A percentile compares a stretch with the other conserved stretches of the same genome.
These are phyloP conservation scores for Insectozyma bohioensis DNA, from an alignment of 1,139 yeast genomes.

Conservation along the genomic window DNA sequence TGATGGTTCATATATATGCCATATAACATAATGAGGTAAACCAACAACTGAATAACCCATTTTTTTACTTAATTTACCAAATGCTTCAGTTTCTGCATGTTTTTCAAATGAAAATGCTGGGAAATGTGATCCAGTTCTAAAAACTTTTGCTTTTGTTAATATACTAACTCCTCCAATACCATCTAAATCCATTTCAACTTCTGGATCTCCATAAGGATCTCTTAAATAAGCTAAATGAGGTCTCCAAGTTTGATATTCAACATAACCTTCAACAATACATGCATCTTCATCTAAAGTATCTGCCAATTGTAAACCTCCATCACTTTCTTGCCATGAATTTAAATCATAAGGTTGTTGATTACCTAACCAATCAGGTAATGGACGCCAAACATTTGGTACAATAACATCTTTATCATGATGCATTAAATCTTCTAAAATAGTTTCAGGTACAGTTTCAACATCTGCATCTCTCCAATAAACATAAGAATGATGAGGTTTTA, in stretches of 20 bases:
- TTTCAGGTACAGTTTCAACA: constrained; percentile 52
- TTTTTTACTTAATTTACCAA: constrained; percentile 78
- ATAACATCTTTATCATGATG: constrained; percentile 53
- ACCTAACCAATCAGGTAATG: constrained; percentile 86
- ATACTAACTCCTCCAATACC: constrained; percentile 93
- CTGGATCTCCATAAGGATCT: constrained; percentile 84
- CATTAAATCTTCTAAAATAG: constrained; percentile 54
- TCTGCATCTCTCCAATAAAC: constrained; percentile 61
- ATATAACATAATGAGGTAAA: constrained; percentile 83
- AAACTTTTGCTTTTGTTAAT: constrained; percentile 75
- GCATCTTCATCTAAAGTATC: constrained; percentile 79
- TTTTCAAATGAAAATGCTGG: constrained; percentile 89
- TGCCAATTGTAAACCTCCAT: constrained; percentile 79
- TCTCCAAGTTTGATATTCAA: constrained; percentile 91
- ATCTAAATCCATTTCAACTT: constrained; percentile 82
- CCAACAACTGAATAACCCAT: constrained; percentile 86
- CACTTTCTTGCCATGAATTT: constrained; percentile 89
- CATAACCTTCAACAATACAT: constrained; percentile 89
- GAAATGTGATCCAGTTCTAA: constrained; percentile 79
- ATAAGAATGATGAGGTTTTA: constrained; percentile 52
- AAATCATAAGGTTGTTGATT: constrained; percentile 88
- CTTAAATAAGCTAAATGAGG: constrained; percentile 86
- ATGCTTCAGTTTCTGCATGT: constrained; percentile 93
- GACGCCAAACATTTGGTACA: constrained; percentile 92
- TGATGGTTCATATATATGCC: constrained; percentile 93